Conservation (phyloP, 148 eudicot species). For the Rhododendron griersonianum region DNA sequence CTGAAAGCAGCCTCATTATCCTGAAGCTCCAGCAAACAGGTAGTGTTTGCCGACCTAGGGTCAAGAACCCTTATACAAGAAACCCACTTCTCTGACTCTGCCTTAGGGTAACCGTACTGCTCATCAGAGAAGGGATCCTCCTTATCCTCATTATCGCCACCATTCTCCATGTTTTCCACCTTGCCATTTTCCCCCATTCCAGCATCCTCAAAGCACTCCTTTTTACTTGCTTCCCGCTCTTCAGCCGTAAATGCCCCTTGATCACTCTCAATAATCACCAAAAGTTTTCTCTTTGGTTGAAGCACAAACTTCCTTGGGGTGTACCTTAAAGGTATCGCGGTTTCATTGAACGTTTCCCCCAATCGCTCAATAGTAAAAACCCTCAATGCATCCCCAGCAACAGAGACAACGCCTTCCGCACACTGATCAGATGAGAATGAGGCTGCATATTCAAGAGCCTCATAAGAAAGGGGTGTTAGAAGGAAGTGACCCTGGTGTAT, state of each 20-base stretch:
- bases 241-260: slow-evolving; percentile 94
- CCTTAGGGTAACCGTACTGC: slow-evolving; percentile 92
- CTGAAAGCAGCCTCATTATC: slow-evolving; percentile 97
- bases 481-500: slow-evolving; percentile 97
- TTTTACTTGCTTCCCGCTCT: slow-evolving; percentile 79
- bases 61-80: slow-evolving; percentile 97
- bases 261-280: slow-evolving; percentile 92
- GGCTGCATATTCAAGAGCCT: slow-evolving; percentile 90
- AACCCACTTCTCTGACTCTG: slow-evolving; percentile 91
- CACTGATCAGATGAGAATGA: slow-evolving; percentile 99
- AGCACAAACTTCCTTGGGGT: slow-evolving; percentile 94
- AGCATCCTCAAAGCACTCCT: slow-evolving; percentile 79
- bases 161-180: slow-evolving; percentile 70
- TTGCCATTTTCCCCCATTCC: slow-evolving; percentile 84
- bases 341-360: slow-evolving; percentile 95
- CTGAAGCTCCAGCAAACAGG: slow-evolving; percentile 96
- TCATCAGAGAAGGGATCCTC: slow-evolving; percentile 84
- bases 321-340: slow-evolving; percentile 79
- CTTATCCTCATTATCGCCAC: slow-evolving; percentile 69
- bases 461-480: slow-evolving; percentile 88
- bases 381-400: slow-evolving; percentile 87
- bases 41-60: slow-evolving; percentile 67
- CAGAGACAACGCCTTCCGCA: slow-evolving; percentile 98
- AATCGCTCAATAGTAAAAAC: slow-evolving; percentile 93
- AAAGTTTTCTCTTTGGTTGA: slow-evolving; percentile 70